A percentile compares a stretch with the other conserved stretches of the same genome.
These are phyloP conservation scores for Nadsonia fulvescens DNA, from an alignment of 805 yeast genomes.

Conservation along the genomic window DNA sequence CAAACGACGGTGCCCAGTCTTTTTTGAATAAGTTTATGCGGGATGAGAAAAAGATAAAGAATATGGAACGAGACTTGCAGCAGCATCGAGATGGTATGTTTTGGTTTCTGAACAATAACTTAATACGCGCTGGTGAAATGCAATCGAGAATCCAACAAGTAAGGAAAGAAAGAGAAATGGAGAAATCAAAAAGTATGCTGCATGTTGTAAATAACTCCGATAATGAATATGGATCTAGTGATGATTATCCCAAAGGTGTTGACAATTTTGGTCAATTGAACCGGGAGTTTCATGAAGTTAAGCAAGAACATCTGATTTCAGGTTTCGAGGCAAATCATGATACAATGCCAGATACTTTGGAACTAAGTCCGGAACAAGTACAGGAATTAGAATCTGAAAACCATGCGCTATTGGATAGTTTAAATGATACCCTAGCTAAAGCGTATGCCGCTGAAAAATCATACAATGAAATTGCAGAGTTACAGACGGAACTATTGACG, in stretches of 20 bases:
- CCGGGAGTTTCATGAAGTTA: neutral
- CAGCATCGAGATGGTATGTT: conserved; percentile 22
- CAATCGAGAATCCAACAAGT: conserved; percentile 21
- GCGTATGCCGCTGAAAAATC: conserved; percentile 23
- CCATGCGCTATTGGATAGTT: conserved; percentile 19
- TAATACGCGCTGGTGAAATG: conserved; percentile 16
- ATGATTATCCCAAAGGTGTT: neutral
- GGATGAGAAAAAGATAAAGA: conserved; percentile 14
- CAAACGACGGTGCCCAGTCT: conserved; percentile 4
- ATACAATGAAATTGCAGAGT: conserved; percentile 43
- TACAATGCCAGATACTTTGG: neutral
- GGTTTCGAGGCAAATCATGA: neutral
- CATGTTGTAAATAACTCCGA: conserved; percentile 4
- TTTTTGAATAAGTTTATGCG: conserved; percentile 10
- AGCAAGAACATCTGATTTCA: neutral
- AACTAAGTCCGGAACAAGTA: conserved; percentile 10
- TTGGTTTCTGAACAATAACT: conserved; percentile 17
- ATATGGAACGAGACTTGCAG: conserved; percentile 13
- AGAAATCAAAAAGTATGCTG: conserved; percentile 11
- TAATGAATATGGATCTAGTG: neutral
- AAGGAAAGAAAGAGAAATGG: conserved; percentile 16
- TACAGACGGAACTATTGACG: conserved; percentile 56
- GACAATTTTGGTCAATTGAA: neutral
- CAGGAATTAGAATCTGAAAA: conserved; percentile 20
- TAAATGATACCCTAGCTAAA: conserved; percentile 19